phyloP scores from a whole-genome alignment of 768 basidiomycete genomes.

The Boletus rubescentipes region DNA sequence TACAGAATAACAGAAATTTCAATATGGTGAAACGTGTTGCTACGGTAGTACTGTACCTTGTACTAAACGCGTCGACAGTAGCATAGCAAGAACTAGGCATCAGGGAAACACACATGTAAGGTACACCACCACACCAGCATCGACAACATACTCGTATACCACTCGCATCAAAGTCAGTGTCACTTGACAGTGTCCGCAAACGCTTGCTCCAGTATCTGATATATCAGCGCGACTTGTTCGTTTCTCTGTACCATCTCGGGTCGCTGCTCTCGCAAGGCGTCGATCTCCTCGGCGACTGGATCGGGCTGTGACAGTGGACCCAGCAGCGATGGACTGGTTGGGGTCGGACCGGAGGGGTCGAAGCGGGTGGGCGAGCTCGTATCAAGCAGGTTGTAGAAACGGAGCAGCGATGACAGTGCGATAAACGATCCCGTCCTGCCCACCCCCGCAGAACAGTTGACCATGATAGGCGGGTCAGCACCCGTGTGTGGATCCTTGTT shows the following conservation, averaged over 20 bases:
- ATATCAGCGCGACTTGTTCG: slow-evolving; percentile 65
- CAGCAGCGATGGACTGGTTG: slow-evolving; percentile 50
- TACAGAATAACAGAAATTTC: too few species aligned
- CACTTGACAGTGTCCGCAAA: slow-evolving; percentile 14
- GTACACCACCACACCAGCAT: neutral
- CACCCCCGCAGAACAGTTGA: slow-evolving; percentile 85
- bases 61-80: too few species aligned
- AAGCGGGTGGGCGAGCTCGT: slow-evolving; percentile 24
- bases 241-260: slow-evolving; percentile 77
- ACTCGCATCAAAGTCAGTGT: neutral
- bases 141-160: neutral
- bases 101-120: neutral
- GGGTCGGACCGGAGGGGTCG: slow-evolving; percentile 20
- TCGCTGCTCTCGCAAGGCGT: slow-evolving; percentile 76
- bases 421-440: slow-evolving; percentile 89
- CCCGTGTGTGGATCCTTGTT: slow-evolving; percentile 53
- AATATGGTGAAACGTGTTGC: too few species aligned
- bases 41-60: too few species aligned
- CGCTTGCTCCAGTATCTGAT: slow-evolving; percentile 49
- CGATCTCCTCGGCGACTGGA: slow-evolving; percentile 67
- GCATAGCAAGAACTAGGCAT: neutral
- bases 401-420: slow-evolving; percentile 75
- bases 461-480: slow-evolving; percentile 73
- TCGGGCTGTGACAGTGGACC: slow-evolving; percentile 57
- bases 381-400: slow-evolving; percentile 49